Base-by-base conservation (phyloP, 495 filamentous ascomycete genomes). In the Margaritispora aquatica region DNA sequence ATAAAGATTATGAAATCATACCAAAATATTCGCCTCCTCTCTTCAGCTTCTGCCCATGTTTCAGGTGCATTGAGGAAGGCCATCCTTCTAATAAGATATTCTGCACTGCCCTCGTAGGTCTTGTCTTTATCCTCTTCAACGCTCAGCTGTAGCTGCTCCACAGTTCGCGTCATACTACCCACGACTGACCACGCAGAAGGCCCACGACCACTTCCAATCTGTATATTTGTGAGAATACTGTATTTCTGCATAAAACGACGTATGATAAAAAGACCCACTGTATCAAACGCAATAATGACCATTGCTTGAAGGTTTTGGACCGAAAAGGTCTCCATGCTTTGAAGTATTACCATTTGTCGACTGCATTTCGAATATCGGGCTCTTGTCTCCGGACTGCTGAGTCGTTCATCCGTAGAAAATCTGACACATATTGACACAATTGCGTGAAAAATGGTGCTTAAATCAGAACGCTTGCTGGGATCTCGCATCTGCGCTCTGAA, bases 21-120 rank as follows among this genome's bases (percentile, higher is more conserved):
- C n/a, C 93, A 98, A 62, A 97, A 98, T 0, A 88, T 91, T 64
- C 93, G 77, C 60, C 93, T 79, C 65, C 93, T 77, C 71, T 98
- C 94, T 74, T 98, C 93, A 56, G 78, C 79, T 70, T 97, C 94
- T 1, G 84, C 92, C 91, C 91, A 96, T 68, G 96, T 92, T 66
- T 81, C 84, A 10, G 91, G 81, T 2, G 89, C 84, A 5, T 88
- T 82, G 21, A 96, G 70, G 59, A 75, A 72, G 1, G 61, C 65
- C 63, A 73, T 69, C 2, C 70, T 64, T 20, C 67, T 65, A 27
- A 74, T 70, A 15, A 74, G 62, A 46, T 38, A 58, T 26, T 49
- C 50, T 7, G 48, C 55, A 2, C 62, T 51, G 10, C 61, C 51
- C 19, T 38, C 57, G 15, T 57, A 44, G 17, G 62, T 56, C 5